A percentile compares a stretch with the other conserved stretches of the same genome.
Conservation (phyloP, 306 rosid species). For the Carpinus viminea region DNA sequence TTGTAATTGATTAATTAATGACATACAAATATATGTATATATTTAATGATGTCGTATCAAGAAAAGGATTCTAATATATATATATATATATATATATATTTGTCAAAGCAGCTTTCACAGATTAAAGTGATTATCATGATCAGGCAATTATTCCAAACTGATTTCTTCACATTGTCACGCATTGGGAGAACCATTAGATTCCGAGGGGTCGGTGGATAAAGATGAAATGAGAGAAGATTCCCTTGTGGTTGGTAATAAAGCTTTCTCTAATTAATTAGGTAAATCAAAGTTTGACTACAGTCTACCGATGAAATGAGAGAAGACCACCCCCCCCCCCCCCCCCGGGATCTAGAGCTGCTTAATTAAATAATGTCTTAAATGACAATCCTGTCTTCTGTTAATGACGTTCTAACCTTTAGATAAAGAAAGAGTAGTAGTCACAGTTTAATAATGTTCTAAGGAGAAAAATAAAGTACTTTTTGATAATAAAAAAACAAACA, state of each 20-base stretch:
- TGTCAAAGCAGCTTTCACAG: not conserved
- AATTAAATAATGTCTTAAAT: not conserved
- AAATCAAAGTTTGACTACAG: no score
- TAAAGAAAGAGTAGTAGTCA: not conserved
- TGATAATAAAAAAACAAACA: not conserved
- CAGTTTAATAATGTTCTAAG: not conserved
- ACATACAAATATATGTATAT: not conserved
- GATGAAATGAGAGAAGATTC: constrained; percentile 13
- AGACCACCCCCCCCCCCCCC: no score
- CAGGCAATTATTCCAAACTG: not conserved
- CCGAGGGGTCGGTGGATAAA: constrained; percentile 1
- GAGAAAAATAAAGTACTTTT: not conserved
- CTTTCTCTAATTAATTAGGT: no score
- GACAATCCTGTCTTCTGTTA: not conserved
- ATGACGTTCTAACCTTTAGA: not conserved
- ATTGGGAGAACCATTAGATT: not conserved
- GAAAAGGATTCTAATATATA: not conserved
- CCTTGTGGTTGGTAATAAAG: not conserved
- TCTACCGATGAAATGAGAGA: no score
- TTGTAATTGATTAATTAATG: not conserved
- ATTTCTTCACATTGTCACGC: constrained; percentile 3
- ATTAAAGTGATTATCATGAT: not conserved
- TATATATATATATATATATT: not conserved
- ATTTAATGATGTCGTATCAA: not conserved
- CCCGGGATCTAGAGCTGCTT: no score